Evolutionary conservation across 2,329 filamentous ascomycete species (phyloP), one percentile per base, ranked within the genome.

Genomic region (Huntiella abstrusa): DNA sequence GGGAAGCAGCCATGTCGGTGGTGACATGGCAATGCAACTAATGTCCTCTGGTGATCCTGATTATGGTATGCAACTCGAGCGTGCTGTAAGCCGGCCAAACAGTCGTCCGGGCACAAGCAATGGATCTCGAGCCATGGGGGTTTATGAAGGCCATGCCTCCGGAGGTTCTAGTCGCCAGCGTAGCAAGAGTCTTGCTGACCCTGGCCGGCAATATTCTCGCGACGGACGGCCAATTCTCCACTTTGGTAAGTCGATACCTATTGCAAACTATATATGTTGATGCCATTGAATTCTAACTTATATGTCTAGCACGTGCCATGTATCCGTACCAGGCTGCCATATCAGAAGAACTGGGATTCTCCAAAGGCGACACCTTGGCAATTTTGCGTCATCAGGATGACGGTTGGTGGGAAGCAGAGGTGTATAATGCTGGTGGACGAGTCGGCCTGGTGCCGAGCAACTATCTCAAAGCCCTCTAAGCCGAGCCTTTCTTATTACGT

Each of bases 341-440:
- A 49, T 85, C 88, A 0, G 91, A 96, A 59, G 92, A 98, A 62
- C 67, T 98, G 15, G 81, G 82, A 11, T 98, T 98, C 61, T 70
- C 71, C 41, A 98, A 98, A 65, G 87, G 87, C 41, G 92, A 98
- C 58, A 77, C 88, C 49, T 69, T 98, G 11, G 85, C 88, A 2
- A 78, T 98, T 11, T 67, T 95, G 41, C 73, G 87, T 50, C 76
- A 93, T 56, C 91, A 98, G 63, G 91, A 98, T 59, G 91, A 98
- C 58, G 91, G 91, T 15, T 98, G 91, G 91, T 98, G 92, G 91
- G 91, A 98, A 65, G 92, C 92, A 10, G 88, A 95, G 61, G 75
- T 95, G 36, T 83, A 87, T 40, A 78, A 79, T 17, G 69, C 71
- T 52, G 72, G 69, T 52, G 75, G 70, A 43, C 68, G 63, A 43